Evolutionary conservation across 2,329 filamentous ascomycete species (phyloP).

Genomic region (Fusarium metavorans): DNA sequence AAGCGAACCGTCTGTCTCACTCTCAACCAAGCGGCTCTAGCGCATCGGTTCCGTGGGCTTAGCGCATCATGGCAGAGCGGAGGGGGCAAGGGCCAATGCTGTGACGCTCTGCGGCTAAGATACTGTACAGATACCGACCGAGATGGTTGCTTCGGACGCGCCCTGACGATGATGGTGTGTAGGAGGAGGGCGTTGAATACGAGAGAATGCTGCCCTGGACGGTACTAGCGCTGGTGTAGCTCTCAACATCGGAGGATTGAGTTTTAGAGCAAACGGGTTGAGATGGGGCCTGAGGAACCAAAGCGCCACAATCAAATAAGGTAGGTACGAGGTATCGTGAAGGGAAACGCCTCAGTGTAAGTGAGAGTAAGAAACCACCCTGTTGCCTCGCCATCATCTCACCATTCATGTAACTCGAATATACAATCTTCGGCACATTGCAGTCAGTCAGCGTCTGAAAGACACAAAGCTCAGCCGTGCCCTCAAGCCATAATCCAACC

Average conservation of each 20-base stretch:
- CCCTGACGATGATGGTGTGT: slow-evolving; percentile 26
- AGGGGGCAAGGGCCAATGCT: slow-evolving; percentile 20
- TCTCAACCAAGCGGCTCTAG: slow-evolving; percentile 22
- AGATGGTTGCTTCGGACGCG: slow-evolving; percentile 23
- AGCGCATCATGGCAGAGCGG: slow-evolving; percentile 22
- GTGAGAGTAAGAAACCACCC: not conserved
- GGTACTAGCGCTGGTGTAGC: not conserved
- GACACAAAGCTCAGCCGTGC: not conserved
- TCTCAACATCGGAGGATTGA: slow-evolving; percentile 14
- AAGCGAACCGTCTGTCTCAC: slow-evolving; percentile 20
- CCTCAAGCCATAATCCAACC: slow-evolving; percentile 24
- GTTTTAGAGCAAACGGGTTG: slow-evolving; percentile 21
- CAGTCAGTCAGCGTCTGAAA: not conserved
- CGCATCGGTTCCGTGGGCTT: slow-evolving; percentile 30
- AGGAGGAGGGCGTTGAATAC: slow-evolving; percentile 40
- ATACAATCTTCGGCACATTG: not conserved
- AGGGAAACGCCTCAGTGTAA: not conserved
- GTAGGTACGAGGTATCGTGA: not conserved
- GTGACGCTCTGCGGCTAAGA: slow-evolving; percentile 21
- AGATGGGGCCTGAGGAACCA: slow-evolving; percentile 28
- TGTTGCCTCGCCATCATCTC: not conserved
- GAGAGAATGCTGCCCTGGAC: slow-evolving; percentile 36
- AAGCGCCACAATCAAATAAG: slow-evolving; percentile 1
- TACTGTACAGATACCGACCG: not conserved
- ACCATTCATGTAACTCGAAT: not conserved